Percentiles rank a stretch among this genome's conserved stretches.
Evolutionary conservation across 2,329 filamentous ascomycete species (phyloP).

Genomic region (Alternaria sp.): DNA sequence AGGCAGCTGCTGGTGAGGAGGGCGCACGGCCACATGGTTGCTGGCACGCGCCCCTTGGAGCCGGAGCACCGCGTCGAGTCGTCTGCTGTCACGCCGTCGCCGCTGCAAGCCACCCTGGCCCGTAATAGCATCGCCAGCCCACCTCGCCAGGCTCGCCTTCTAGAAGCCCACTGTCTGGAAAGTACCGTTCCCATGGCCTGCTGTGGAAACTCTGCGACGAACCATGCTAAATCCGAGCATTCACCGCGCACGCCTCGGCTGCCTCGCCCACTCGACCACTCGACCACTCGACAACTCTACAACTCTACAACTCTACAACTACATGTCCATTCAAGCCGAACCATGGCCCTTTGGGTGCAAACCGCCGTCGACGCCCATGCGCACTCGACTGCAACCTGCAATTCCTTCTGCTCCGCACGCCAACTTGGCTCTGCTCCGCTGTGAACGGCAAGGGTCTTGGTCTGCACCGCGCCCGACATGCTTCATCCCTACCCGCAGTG

Average conservation of each 20-base stretch:
- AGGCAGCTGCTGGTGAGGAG: slow-evolving; percentile 7
- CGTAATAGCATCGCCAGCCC: slow-evolving; percentile 8
- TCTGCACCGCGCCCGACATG: slow-evolving; percentile 5
- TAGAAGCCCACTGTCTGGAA: slow-evolving; percentile 16
- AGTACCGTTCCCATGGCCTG: slow-evolving; percentile 2
- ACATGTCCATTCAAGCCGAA: no score
- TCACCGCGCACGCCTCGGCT: background rate
- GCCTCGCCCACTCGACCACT: no score
- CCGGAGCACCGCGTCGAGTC: slow-evolving; percentile 12
- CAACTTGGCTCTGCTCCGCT: slow-evolving; percentile 7
- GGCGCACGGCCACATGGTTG: slow-evolving; percentile 21
- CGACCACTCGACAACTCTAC: background rate
- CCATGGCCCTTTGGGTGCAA: background rate
- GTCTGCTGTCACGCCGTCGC: slow-evolving; percentile 13
- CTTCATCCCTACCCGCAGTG: slow-evolving; percentile 3
- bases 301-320: background rate
- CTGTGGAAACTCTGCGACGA: background rate
- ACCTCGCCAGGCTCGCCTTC: slow-evolving; percentile 2
- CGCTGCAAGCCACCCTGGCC: slow-evolving; percentile 10
- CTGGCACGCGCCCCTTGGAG: slow-evolving; percentile 18
- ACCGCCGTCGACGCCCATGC: slow-evolving; percentile 20
- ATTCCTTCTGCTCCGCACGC: slow-evolving; percentile 7
- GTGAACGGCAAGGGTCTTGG: slow-evolving; percentile 7
- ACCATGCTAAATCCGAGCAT: slow-evolving; percentile 1
- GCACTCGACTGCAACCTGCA: background rate